Conservation (phyloP, 2,329 filamentous ascomycete genomes). For the Monosporascus sp. region DNA sequence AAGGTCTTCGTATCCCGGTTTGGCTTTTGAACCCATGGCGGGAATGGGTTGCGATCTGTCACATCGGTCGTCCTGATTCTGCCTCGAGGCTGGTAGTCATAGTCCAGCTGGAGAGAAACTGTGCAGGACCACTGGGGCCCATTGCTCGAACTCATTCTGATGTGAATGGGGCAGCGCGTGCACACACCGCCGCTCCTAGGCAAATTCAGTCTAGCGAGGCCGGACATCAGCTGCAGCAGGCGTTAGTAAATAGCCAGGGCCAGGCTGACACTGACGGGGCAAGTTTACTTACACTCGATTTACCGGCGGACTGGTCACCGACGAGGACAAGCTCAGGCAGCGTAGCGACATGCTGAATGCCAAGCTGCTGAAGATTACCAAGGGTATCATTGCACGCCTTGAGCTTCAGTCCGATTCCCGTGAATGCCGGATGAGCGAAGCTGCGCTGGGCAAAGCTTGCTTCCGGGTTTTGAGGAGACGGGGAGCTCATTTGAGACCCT, state of each 20-base stretch:
- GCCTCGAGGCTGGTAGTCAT: slow-evolving; percentile 43
- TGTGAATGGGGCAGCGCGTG: slow-evolving; percentile 76
- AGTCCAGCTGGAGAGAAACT: slow-evolving; percentile 62
- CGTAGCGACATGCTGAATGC: slow-evolving; percentile 64
- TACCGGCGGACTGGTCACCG: slow-evolving; percentile 81
- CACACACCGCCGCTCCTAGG: slow-evolving; percentile 51
- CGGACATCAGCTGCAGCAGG: slow-evolving; percentile 30
- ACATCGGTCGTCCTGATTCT: slow-evolving; percentile 42
- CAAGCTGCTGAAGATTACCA: slow-evolving; percentile 64
- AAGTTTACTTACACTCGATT: slow-evolving; percentile 50
- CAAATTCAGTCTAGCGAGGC: slow-evolving; percentile 52
- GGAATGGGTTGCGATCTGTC: slow-evolving; percentile 49
- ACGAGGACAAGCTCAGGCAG: slow-evolving; percentile 78
- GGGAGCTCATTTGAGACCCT: slow-evolving; percentile 9
- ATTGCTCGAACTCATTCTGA: slow-evolving; percentile 57
- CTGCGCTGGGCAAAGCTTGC: slow-evolving; percentile 23
- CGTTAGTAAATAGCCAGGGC: not conserved
- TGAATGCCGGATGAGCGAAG: slow-evolving; percentile 35
- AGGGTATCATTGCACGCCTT: slow-evolving; percentile 63
- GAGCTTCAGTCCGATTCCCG: slow-evolving; percentile 55
- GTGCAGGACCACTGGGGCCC: slow-evolving; percentile 61
- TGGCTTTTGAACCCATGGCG: slow-evolving; percentile 56
- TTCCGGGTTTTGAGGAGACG: slow-evolving; percentile 19
- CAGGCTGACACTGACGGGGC: not conserved
- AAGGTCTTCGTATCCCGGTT: slow-evolving; percentile 51